Percentiles rank a stretch among this genome's conserved stretches.
Evolutionary conservation across 169 alveolate genomes (phyloP).

Genomic region (Theileria orientalis): DNA sequence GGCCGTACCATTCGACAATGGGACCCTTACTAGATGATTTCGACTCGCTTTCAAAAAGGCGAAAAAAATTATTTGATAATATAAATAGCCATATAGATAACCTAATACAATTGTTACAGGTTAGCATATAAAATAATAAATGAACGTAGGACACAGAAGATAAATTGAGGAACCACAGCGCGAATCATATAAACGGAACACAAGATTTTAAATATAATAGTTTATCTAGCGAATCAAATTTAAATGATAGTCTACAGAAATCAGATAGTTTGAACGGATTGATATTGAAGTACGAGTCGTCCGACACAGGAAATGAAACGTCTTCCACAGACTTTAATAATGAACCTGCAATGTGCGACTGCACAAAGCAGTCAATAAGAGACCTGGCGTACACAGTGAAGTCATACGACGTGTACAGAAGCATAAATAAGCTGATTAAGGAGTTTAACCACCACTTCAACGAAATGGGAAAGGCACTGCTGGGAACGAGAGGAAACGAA

Average conservation of each 20-base stretch:
- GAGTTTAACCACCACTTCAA: constrained; percentile 21
- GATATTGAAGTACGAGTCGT: background rate
- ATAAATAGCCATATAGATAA: constrained; percentile 30
- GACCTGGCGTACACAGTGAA: constrained; percentile 29
- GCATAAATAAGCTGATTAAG: background rate
- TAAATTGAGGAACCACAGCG: background rate
- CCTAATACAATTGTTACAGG: constrained; percentile 30
- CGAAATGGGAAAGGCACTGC: constrained; percentile 15
- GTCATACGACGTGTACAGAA: constrained; percentile 30
- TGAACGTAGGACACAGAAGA: constrained; percentile 34
- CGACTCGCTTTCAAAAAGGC: constrained; percentile 44
- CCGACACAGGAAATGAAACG: background rate
- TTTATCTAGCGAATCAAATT: background rate
- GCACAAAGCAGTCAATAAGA: constrained; percentile 1
- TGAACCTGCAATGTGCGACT: background rate
- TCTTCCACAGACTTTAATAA: background rate
- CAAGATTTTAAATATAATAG: background rate
- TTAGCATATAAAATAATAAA: background rate
- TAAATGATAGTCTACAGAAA: no score
- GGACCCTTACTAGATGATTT: constrained; percentile 47
- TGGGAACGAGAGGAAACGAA: constrained; percentile 10
- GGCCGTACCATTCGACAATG: constrained; percentile 58
- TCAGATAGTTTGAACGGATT: background rate
- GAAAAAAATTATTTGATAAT: constrained; percentile 30
- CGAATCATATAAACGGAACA: background rate